phyloP scores from a whole-genome alignment of 768 basidiomycete genomes.

The Hygrocybe coccinea region DNA sequence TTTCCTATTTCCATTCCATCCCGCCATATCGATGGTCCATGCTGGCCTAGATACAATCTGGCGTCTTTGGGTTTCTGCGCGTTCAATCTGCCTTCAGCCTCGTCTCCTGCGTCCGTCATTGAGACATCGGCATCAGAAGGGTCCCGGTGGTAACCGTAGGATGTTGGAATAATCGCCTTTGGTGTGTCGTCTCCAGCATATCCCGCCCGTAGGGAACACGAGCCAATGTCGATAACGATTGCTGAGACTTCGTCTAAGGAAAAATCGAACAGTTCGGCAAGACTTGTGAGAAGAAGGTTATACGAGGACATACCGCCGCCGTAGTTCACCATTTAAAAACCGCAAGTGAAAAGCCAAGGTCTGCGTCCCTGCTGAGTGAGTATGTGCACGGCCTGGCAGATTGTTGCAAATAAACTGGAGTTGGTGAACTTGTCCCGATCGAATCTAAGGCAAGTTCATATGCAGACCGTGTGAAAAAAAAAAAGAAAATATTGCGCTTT shows the following conservation, averaged over 20 bases:
- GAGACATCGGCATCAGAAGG: conserved; percentile 40
- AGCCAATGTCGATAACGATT: conserved; percentile 90
- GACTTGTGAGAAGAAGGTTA: not conserved
- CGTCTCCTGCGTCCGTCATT: conserved; percentile 48
- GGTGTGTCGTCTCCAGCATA: conserved; percentile 98
- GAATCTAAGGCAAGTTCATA: not conserved
- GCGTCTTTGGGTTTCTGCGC: conserved; percentile 43
- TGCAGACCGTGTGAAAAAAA: conserved; percentile 1
- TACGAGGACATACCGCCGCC: conserved; percentile 61
- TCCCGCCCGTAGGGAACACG: conserved; percentile 85
- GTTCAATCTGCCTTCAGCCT: conserved; percentile 20
- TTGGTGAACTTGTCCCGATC: not conserved
- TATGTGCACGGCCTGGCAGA: too few species aligned
- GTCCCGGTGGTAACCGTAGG: conserved; percentile 64
- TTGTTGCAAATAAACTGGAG: too few species aligned
- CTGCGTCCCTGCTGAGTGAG: too few species aligned
- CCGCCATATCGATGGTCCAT: conserved; percentile 87
- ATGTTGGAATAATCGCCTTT: conserved; percentile 84
- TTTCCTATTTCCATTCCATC: conserved; percentile 83
- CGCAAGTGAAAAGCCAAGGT: not conserved
- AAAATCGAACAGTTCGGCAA: not conserved
- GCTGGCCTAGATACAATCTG: conserved; percentile 71
- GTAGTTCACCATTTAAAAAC: conserved; percentile 68
- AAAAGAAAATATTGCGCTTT: not conserved
- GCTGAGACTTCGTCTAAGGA: conserved; percentile 90